Evolutionary conservation across 2,329 filamentous ascomycete species (phyloP).

Genomic region (Hypoxylon sp.): DNA sequence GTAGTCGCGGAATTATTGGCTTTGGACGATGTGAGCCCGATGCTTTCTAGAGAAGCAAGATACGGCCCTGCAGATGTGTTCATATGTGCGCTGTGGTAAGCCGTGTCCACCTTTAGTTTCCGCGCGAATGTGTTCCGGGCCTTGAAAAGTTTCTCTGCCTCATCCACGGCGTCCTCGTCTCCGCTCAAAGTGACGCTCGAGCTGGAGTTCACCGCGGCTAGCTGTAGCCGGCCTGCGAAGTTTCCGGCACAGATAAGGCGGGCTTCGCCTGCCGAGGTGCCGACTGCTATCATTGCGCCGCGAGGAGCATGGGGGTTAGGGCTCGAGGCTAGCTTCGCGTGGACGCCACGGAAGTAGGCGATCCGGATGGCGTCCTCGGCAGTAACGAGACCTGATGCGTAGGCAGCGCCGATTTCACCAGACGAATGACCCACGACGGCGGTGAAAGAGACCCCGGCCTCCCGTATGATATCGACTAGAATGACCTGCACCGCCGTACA

Average conservation of each 20-base stretch:
- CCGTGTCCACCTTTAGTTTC: constrained; percentile 8
- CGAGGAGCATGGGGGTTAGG: not conserved
- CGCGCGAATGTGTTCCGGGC: constrained; percentile 3
- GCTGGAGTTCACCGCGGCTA: constrained; percentile 8
- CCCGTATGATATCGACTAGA: constrained; percentile 55
- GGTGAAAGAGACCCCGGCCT: constrained; percentile 42
- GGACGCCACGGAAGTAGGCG: constrained; percentile 55
- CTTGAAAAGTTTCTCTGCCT: constrained; percentile 4
- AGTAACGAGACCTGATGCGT: constrained; percentile 40
- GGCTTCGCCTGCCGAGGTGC: constrained; percentile 48
- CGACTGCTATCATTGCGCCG: constrained; percentile 62
- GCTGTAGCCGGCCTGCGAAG: constrained; percentile 6
- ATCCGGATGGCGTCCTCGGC: constrained; percentile 50
- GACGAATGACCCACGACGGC: constrained; percentile 53
- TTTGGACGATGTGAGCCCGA: constrained; percentile 5
- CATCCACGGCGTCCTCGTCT: constrained; percentile 8
- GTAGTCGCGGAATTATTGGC: not conserved
- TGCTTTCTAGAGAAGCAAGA: constrained; percentile 9
- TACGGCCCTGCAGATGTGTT: constrained; percentile 6
- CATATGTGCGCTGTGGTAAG: constrained; percentile 13
- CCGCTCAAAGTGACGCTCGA: constrained; percentile 9
- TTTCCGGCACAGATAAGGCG: not conserved
- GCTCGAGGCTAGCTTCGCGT: constrained; percentile 38
- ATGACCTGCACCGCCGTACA: constrained; percentile 60
- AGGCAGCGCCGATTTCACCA: constrained; percentile 50